These are phyloP conservation scores for Thraustotheca clavata DNA, from an alignment of 352 stramenopile genomes.

Conservation along the genomic window DNA sequence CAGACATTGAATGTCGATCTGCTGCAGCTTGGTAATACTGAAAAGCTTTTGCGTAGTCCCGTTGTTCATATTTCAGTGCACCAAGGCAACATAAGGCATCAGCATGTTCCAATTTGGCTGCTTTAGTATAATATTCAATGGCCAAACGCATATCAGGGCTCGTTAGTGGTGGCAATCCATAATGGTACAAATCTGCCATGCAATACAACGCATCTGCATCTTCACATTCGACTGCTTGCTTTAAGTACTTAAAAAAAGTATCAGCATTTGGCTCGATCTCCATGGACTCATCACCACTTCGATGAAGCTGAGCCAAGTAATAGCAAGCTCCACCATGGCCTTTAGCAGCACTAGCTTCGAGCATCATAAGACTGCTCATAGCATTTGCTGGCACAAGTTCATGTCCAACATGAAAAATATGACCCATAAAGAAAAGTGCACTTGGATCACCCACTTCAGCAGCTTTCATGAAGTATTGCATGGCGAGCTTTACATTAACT, in stretches of 20 bases:
- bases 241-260: slow-evolving; percentile 57
- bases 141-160: slow-evolving; percentile 10
- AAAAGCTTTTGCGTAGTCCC: slow-evolving; percentile 73
- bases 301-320: slow-evolving; percentile 83
- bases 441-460: slow-evolving; percentile 66
- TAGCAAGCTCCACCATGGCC: slow-evolving; percentile 65
- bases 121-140: slow-evolving; percentile 38
- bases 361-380: slow-evolving; percentile 57
- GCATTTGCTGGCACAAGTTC: slow-evolving; percentile 59
- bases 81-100: slow-evolving; percentile 77
- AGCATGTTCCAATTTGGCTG: slow-evolving; percentile 52
- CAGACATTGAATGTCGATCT: slow-evolving; percentile 72
- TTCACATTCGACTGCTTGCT: slow-evolving; percentile 45
- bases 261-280: slow-evolving; percentile 35
- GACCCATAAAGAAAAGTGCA: slow-evolving; percentile 82
- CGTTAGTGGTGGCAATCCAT: slow-evolving; percentile 23
- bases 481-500: slow-evolving; percentile 44
- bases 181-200: slow-evolving; percentile 78
- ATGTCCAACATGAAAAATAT: slow-evolving; percentile 66
- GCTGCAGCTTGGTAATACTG: slow-evolving; percentile 82
- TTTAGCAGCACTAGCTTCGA: slow-evolving; percentile 60
- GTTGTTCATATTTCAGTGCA: slow-evolving; percentile 67
- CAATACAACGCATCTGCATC: slow-evolving; percentile 75
- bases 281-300: slow-evolving; percentile 52
- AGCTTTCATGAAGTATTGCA: slow-evolving; percentile 70